These are phyloP conservation scores for Triticum timopheevii DNA, from an alignment of 176 grass and related monocot species.

Conservation along the genomic window DNA sequence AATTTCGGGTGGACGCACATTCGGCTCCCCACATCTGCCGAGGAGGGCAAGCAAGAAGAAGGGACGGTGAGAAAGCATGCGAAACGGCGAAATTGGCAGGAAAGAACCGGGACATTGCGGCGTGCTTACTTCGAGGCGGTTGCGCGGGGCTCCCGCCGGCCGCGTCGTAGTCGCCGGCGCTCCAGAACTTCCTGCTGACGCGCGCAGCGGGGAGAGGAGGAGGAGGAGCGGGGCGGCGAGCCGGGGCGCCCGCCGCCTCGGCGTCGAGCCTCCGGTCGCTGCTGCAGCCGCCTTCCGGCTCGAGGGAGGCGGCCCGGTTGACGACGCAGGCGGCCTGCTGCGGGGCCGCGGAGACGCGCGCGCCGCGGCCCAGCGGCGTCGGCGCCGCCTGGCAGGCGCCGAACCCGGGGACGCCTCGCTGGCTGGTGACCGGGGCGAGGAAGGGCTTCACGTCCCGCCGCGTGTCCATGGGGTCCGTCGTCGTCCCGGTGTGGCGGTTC, in stretches of 20 bases:
- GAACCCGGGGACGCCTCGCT: neutral
- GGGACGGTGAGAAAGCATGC: neutral
- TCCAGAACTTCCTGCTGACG: conserved; percentile 55
- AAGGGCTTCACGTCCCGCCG: conserved; percentile 40
- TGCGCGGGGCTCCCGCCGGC: neutral
- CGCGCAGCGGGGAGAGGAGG: neutral
- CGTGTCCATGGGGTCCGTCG: neutral
- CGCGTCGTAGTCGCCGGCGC: conserved; percentile 54
- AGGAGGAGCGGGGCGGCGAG: neutral
- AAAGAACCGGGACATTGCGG: neutral
- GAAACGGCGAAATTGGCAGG: neutral
- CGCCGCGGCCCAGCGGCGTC: neutral
- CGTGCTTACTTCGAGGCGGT: conserved; percentile 30
- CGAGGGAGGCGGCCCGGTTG: conserved; percentile 24
- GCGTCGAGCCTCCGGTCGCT: too few species aligned
- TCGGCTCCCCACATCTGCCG: conserved; percentile 44
- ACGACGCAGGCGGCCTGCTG: conserved; percentile 11
- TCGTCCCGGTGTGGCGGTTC: neutral
- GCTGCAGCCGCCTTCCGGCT: neutral
- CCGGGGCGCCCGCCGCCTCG: neutral
- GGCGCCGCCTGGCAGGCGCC: neutral
- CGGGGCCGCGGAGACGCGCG: neutral
- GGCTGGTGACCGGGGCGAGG: conserved; percentile 32
- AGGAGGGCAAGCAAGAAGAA: neutral
- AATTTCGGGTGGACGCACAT: conserved; percentile 65